phyloP scores from a whole-genome alignment of 2,329 filamentous ascomycete genomes.

The Penicillium janthinellum region DNA sequence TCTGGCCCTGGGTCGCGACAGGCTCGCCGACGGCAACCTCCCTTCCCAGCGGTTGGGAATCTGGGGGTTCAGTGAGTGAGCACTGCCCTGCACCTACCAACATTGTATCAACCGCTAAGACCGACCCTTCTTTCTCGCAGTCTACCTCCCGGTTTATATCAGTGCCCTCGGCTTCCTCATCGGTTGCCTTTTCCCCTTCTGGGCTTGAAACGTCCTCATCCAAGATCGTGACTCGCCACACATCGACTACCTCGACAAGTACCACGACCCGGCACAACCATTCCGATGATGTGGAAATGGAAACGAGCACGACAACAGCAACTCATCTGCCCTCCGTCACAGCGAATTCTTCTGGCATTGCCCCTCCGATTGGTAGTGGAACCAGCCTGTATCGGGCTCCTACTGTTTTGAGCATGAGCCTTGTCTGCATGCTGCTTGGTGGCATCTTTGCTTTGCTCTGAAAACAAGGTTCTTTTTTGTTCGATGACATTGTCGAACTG shows the following conservation, averaged over 20 bases:
- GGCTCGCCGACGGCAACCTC: conserved; percentile 51
- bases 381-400: conserved; percentile 15
- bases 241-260: conserved; percentile 4
- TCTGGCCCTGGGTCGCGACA: conserved; percentile 69
- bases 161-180: conserved; percentile 49
- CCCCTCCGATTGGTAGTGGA: conserved; percentile 25
- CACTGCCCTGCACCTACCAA: conserved; percentile 34
- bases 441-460: conserved; percentile 24
- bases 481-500: conserved; percentile 10
- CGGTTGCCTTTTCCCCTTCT: conserved; percentile 50
- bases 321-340: conserved; percentile 2
- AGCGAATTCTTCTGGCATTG: conserved; percentile 10
- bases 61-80: conserved; percentile 69
- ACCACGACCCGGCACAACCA: conserved; percentile 4
- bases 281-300: not conserved
- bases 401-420: conserved; percentile 19
- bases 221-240: conserved; percentile 11
- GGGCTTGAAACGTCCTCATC: conserved; percentile 42
- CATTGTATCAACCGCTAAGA: conserved; percentile 31
- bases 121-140: conserved; percentile 35
- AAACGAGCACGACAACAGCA: not conserved
- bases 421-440: conserved; percentile 29
- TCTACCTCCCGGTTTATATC: conserved; percentile 58
- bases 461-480: conserved; percentile 1
- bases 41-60: conserved; percentile 79